Evolutionary conservation across 306 rosid genomes (phyloP), one percentile per base, ranked within the genome.

Genomic region (Geum urbanum): DNA sequence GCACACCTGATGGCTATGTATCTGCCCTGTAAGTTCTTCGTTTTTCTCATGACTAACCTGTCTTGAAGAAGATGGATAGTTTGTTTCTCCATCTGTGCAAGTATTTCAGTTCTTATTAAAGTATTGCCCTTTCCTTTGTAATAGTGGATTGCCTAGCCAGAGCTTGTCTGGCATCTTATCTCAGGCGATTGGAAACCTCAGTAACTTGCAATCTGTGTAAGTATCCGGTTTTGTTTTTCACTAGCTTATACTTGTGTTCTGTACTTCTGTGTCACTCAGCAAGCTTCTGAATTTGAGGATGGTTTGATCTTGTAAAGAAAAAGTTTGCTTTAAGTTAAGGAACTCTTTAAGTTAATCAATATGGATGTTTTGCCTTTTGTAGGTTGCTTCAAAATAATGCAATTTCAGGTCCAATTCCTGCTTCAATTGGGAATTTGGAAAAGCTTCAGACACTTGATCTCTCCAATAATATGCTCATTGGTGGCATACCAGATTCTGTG

Each of bases 61-160:
- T 47, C 51, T 47, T 6, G 62, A 14, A 49, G 61, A 71, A 63
- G 13, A 66, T 58, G 53, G 67, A 10, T 58, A 69, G 16, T 22
- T 24, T 14, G 64, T 69, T 15, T 69, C 51, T 47, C 2, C 8
- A 43, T 45, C 32, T 65, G 58, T 74, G 77, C 84, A 11, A 58
- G 15, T 27, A 70, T 52, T 53, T 70, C 39, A 57, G 39, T 81
- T 64, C 69, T 77, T 9, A 66, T 39, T 72, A 15, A 15, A 44
- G 0, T 56, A 43, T 39, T 60, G 22, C 45, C 56, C 19, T 76
- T 51, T 81, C 62, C 53, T 57, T 13, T 56, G 74, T 22, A 47
- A 62, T 83, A 95, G 99, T 86, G 99, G 97, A 55, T 72, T 91
- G 74, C 99, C 99, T 32, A 91, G 99, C 82, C 99, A 95, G 96